These are phyloP conservation scores for Fusarium sp. DNA, from an alignment of 2,329 filamentous ascomycete genomes.

Conservation along the genomic window DNA sequence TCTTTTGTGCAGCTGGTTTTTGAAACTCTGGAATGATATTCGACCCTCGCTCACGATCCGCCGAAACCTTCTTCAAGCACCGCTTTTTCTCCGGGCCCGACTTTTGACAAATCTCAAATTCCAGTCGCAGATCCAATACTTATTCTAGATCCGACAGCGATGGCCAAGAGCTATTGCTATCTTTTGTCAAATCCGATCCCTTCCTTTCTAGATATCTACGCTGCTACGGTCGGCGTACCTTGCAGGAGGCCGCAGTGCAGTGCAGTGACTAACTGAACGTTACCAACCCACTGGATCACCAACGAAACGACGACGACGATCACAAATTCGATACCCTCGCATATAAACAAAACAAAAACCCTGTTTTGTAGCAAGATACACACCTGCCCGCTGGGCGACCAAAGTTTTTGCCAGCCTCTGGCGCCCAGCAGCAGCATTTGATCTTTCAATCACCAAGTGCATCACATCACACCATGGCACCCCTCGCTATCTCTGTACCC, in stretches of 20 bases:
- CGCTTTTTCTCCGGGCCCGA: slow-evolving; percentile 22
- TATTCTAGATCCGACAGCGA: slow-evolving; percentile 43
- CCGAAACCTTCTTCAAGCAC: slow-evolving; percentile 21
- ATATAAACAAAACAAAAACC: slow-evolving; percentile 9
- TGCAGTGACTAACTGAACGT: slow-evolving; percentile 37
- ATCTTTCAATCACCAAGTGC: slow-evolving; percentile 20
- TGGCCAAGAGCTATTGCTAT: slow-evolving; percentile 45
- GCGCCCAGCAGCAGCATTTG: slow-evolving; percentile 43
- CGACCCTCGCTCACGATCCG: slow-evolving; percentile 21
- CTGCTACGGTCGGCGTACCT: slow-evolving; percentile 38
- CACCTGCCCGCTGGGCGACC: slow-evolving; percentile 42
- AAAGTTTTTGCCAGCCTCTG: slow-evolving; percentile 41
- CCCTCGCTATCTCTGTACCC: slow-evolving; percentile 43
- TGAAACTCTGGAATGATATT: slow-evolving; percentile 25
- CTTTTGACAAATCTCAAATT: slow-evolving; percentile 27
- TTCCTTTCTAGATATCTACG: slow-evolving; percentile 24
- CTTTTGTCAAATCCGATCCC: slow-evolving; percentile 24
- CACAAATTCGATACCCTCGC: slow-evolving; percentile 33
- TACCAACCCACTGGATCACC: slow-evolving; percentile 22
- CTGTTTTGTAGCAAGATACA: slow-evolving; percentile 17
- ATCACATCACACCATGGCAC: slow-evolving; percentile 37
- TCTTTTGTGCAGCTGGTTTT: slow-evolving; percentile 25
- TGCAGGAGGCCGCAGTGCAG: slow-evolving; percentile 32
- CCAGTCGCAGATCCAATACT: slow-evolving; percentile 27
- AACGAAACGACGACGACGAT: slow-evolving; percentile 36